Conservation (phyloP, 371 early-diverging fungal genomes). For the Basidiobolus meristosporus region DNA sequence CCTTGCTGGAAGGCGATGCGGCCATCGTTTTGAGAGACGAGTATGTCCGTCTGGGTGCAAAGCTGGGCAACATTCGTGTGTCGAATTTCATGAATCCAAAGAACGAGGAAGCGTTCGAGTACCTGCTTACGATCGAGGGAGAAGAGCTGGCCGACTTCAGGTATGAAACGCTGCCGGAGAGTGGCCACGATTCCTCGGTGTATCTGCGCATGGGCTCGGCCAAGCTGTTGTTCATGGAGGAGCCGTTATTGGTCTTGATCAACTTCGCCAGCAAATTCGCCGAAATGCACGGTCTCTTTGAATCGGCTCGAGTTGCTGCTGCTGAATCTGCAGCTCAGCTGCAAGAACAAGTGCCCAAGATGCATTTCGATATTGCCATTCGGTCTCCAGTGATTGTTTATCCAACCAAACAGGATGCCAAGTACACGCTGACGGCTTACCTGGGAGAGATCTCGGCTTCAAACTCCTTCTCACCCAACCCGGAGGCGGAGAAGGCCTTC, state of each 20-base stretch:
- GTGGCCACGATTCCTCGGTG: slow-evolving; percentile 67
- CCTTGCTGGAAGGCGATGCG: slow-evolving; percentile 50
- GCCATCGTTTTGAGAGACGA: slow-evolving; percentile 5
- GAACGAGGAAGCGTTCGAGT: slow-evolving; percentile 8
- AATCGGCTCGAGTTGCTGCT: slow-evolving; percentile 70
- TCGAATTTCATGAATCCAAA: slow-evolving; percentile 30
- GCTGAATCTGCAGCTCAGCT: slow-evolving; percentile 58
- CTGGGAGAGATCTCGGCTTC: slow-evolving; percentile 72
- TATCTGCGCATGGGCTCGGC: slow-evolving; percentile 64
- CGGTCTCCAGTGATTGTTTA: slow-evolving; percentile 80
- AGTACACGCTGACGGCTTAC: slow-evolving; percentile 50
- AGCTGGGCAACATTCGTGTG: slow-evolving; percentile 67
- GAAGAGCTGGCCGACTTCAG: slow-evolving; percentile 72
- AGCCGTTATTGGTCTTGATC: slow-evolving; percentile 27
- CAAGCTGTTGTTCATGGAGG: slow-evolving; percentile 48
- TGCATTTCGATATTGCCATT: slow-evolving; percentile 68
- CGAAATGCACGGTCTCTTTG: slow-evolving; percentile 73
- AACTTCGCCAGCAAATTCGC: slow-evolving; percentile 58
- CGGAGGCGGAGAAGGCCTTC: slow-evolving; percentile 9
- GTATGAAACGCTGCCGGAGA: slow-evolving; percentile 51
- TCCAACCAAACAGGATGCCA: slow-evolving; percentile 36
- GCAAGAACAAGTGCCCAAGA: slow-evolving; percentile 47
- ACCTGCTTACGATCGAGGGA: slow-evolving; percentile 71
- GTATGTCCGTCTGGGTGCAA: slow-evolving; percentile 45
- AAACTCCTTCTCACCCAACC: slow-evolving; percentile 36